Evolutionary conservation across 495 filamentous ascomycete genomes (phyloP), one percentile per base, ranked within the genome.

Genomic region (Neurospora sublineolata): DNA sequence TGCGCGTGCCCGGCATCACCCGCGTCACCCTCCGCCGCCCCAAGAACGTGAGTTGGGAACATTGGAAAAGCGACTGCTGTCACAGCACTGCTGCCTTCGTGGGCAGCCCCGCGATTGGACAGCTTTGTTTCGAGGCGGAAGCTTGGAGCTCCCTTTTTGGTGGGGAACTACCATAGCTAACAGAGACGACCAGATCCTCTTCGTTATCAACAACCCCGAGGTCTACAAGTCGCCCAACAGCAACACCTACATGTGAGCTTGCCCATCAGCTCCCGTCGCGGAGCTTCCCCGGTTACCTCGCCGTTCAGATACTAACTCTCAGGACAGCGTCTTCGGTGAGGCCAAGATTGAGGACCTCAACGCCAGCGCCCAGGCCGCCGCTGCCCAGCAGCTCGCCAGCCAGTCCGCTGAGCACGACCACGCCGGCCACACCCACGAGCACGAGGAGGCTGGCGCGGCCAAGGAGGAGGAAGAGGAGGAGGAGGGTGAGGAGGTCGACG

Each of bases 271-370:
- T 38, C 5, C 37, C 27, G 23, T 33, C 16, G 38, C 37, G 36
- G 27, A n/a, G n/a, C 37, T 72, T n/a, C 20, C 18, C 36, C 33
- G 27, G 52, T 16, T n/a, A 23, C n/a, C 16, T 60, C 46, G 30
- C 52, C 3, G 27, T 3, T 30, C 52, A 64, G 27, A 64, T 33
- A 64, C 52, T 64, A 76, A 67, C 42, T 23, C 68, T 12, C 20
- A 8, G 33, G 58, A 33, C 70, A 99, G 95, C 84, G 97, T 99
- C 85, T 99, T 99, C 83, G 95, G 95, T 82, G 95, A 99, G 87
- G 96, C 96, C 81, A 99, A 99, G 91, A 99, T 77, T 79, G 96
- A 99, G 87, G 96, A 99, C 85, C 86, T 98, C 77, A 98, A 97
- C 89, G 94, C 94, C 79, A 92, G 93, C 80, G 94, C 95, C 77